Evolutionary conservation across 2,329 filamentous ascomycete genomes (phyloP).

Genomic region (Xylaria sp.): DNA sequence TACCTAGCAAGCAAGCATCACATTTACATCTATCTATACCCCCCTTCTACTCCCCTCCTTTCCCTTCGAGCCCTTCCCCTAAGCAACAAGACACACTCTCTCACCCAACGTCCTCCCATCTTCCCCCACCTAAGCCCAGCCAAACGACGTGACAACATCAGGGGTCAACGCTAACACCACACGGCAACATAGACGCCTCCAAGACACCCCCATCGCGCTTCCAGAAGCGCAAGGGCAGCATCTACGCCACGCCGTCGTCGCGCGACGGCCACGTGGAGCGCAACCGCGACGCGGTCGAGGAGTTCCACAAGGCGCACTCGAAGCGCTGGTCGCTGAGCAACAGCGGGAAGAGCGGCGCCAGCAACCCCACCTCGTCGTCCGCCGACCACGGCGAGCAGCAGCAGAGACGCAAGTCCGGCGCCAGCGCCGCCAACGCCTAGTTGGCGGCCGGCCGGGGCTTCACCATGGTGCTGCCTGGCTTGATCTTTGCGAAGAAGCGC

Average conservation of each 20-base stretch:
- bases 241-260: slow-evolving; percentile 68
- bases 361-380: slow-evolving; percentile 8
- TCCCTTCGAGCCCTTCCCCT: neutral
- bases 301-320: slow-evolving; percentile 65
- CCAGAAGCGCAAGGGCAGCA: slow-evolving; percentile 72
- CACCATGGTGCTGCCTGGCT: neutral
- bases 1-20: neutral
- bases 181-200: slow-evolving; percentile 55
- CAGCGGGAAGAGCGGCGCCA: neutral
- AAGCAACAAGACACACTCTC: too few relatives aligned
- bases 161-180: slow-evolving; percentile 4
- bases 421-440: slow-evolving; percentile 5
- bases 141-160: too few relatives aligned
- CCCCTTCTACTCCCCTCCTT: neutral
- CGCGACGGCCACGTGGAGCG: slow-evolving; percentile 68
- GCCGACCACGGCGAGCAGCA: neutral
- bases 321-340: slow-evolving; percentile 46
- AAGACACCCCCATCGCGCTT: slow-evolving; percentile 72
- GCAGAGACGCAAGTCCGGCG: slow-evolving; percentile 27
- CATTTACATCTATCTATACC: neutral
- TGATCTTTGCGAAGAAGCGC: neutral
- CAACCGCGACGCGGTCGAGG: slow-evolving; percentile 58
- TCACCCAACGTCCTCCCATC: too few relatives aligned
- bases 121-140: too few relatives aligned
- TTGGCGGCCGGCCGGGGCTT: neutral